phyloP scores from a whole-genome alignment of 1,139 yeast species.

The Hemisphaericaspora xylanilytica region DNA sequence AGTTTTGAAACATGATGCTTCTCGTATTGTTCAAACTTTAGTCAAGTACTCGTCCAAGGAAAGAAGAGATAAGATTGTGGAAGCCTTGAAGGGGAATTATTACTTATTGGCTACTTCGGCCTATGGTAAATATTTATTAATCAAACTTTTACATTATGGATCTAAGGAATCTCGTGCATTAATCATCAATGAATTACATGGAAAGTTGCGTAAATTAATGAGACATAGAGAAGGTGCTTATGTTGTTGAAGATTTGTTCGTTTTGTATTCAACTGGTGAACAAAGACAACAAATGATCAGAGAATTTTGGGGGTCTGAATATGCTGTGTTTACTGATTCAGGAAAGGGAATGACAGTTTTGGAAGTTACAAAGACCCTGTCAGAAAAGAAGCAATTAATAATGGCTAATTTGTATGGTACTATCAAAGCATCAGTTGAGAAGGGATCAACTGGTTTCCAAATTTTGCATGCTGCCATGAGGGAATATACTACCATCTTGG shows the following conservation, averaged over 20 bases:
- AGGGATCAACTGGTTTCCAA: conserved; percentile 96
- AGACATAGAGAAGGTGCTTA: conserved; percentile 99
- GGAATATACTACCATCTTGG: conserved; percentile 75
- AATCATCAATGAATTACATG: conserved; percentile 83
- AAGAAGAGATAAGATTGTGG: conserved; percentile 70
- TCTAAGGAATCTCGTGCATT: conserved; percentile 72
- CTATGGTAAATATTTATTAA: conserved; percentile 87
- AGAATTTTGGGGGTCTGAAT: conserved; percentile 97
- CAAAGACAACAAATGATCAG: conserved; percentile 89
- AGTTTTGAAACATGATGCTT: conserved; percentile 94
- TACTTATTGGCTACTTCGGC: conserved; percentile 87
- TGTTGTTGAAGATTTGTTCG: conserved; percentile 90
- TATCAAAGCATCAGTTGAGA: conserved; percentile 86
- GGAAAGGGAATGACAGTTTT: conserved; percentile 62
- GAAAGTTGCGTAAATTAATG: conserved; percentile 86
- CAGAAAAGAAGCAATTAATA: conserved; percentile 81
- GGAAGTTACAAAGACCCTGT: conserved; percentile 64
- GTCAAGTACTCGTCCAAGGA: conserved; percentile 81
- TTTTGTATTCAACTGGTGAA: conserved; percentile 77
- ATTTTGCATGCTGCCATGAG: conserved; percentile 95
- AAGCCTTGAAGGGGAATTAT: conserved; percentile 70
- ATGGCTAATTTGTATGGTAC: conserved; percentile 78
- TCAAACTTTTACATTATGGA: conserved; percentile 90
- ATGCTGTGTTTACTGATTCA: conserved; percentile 81
- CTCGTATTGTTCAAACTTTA: conserved; percentile 92